Percentiles rank a stretch among this genome's conserved stretches.
Evolutionary conservation across 2,329 filamentous ascomycete species (phyloP).

Genomic region (Spiromastix sp.): DNA sequence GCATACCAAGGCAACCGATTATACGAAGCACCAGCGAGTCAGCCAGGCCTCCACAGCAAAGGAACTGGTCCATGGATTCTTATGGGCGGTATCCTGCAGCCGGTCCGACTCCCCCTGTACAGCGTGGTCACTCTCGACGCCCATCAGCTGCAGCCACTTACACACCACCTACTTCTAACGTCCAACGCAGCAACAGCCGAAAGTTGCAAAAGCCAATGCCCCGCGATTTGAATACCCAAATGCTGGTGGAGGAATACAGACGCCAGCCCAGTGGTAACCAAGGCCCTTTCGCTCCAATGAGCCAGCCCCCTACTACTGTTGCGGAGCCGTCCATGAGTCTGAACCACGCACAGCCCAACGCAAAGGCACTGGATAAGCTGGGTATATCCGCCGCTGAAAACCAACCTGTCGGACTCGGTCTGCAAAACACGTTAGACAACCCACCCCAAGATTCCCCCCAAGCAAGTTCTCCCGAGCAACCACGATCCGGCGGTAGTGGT

Average conservation of each 20-base stretch:
- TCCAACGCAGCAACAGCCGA: slow-evolving; percentile 10
- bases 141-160: not conserved
- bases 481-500: slow-evolving; percentile 10
- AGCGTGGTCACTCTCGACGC: not conserved
- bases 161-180: not conserved
- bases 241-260: not conserved
- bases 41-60: not conserved
- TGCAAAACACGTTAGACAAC: slow-evolving; percentile 1
- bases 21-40: not conserved
- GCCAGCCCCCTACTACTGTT: not conserved
- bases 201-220: slow-evolving; percentile 11
- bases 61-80: not conserved
- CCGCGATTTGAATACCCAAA: slow-evolving; percentile 2
- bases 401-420: slow-evolving; percentile 2
- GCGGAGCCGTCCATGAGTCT: not conserved
- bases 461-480: slow-evolving; percentile 5
- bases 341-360: not conserved
- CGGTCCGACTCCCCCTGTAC: not conserved
- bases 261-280: not conserved
- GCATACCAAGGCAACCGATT: not conserved
- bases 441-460: not conserved
- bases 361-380: not conserved
- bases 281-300: not conserved
- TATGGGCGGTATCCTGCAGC: not conserved
- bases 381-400: not conserved